Conservation (phyloP, 495 filamentous ascomycete species). For the Chaetomium fimeti region DNA sequence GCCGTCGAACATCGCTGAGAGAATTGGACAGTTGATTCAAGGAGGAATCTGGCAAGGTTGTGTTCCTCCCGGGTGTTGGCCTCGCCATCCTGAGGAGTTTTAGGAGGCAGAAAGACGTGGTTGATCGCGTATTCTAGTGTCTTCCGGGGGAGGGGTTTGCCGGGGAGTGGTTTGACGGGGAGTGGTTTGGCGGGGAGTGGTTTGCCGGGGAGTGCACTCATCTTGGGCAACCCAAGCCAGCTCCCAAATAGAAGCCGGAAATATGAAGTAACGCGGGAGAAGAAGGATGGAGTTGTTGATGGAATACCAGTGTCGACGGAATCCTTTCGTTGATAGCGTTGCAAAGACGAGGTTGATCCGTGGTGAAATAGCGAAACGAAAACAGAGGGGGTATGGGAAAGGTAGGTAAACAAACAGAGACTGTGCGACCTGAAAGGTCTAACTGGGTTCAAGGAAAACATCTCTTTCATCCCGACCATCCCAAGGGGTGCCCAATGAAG, state of each 20-base stretch:
- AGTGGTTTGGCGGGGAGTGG: no score
- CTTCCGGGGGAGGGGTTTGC: not conserved
- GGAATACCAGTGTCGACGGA: no score
- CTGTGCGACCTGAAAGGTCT: no score
- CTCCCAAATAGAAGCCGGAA: not conserved
- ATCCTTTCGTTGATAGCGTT: no score
- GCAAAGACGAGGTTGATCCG: no score
- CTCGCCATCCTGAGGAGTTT: constrained; percentile 53
- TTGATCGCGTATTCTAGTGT: constrained; percentile 48
- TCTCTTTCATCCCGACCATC: no score
- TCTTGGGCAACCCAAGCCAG: not conserved
- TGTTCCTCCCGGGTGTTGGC: constrained; percentile 15
- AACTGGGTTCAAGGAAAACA: no score
- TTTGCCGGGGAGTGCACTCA: not conserved
- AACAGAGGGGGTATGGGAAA: no score
- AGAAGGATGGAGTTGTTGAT: not conserved
- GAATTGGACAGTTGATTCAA: constrained; percentile 21
- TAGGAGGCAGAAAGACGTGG: constrained; percentile 61
- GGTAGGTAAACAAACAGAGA: no score
- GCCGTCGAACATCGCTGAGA: not conserved
- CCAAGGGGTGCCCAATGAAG: no score
- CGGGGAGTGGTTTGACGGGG: no score
- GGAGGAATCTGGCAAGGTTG: constrained; percentile 24
- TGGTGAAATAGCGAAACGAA: no score
- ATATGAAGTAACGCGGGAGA: not conserved